phyloP scores from a whole-genome alignment of 2,329 filamentous ascomycete species.

The Ophiostoma sp. region DNA sequence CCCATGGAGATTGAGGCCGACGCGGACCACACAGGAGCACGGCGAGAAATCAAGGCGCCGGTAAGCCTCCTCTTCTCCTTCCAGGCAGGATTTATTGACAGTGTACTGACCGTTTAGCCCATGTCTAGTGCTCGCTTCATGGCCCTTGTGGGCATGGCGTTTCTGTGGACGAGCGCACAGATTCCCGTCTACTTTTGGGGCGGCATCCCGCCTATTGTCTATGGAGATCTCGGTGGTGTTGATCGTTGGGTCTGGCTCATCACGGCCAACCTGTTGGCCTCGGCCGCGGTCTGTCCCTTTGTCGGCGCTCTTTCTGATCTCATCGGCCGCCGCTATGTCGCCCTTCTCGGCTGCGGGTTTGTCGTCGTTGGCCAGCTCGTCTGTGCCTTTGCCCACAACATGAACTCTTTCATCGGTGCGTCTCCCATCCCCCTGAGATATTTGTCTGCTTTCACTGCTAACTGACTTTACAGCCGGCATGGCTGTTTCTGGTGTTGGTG shows the following conservation, averaged over 20 bases:
- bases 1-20: constrained; percentile 5
- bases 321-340: constrained; percentile 61
- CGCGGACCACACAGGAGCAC: not conserved
- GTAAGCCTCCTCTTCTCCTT: not conserved
- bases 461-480: constrained; percentile 42
- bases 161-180: constrained; percentile 36
- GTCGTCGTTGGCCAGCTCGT: constrained; percentile 62
- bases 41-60: not conserved
- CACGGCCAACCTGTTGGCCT: constrained; percentile 54
- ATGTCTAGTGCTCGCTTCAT: constrained; percentile 30
- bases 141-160: constrained; percentile 35
- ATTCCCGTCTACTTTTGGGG: constrained; percentile 38
- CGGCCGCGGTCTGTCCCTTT: constrained; percentile 60
- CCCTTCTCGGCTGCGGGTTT: constrained; percentile 52
- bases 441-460: constrained; percentile 20
- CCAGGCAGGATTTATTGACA: too few relatives aligned
- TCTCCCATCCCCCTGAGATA: too few relatives aligned
- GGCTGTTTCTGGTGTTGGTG: constrained; percentile 61
- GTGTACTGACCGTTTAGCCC: not conserved
- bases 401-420: constrained; percentile 62
- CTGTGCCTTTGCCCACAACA: constrained; percentile 55
- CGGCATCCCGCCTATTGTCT: constrained; percentile 54
- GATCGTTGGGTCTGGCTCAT: constrained; percentile 64
- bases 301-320: constrained; percentile 67
- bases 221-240: constrained; percentile 59